A percentile compares a stretch with the other conserved stretches of the same genome.
Evolutionary conservation across 768 basidiomycete genomes (phyloP).

Genomic region (Tremella fuciformis): DNA sequence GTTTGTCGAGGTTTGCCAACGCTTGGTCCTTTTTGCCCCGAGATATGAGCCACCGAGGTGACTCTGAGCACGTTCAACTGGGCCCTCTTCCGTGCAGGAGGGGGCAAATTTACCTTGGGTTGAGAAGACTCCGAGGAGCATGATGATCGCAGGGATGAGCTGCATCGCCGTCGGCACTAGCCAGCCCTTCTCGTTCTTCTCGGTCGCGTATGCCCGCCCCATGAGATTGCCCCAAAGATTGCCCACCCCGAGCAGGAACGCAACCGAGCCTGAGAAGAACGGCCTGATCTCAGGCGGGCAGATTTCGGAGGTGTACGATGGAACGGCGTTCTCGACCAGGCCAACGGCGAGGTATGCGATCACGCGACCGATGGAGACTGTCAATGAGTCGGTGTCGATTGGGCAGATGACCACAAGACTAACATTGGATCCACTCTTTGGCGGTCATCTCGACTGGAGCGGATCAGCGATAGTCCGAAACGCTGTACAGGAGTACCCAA

Average conservation of each 20-base stretch:
- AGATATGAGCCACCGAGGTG: constrained; percentile 51
- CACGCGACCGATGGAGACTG: constrained; percentile 14
- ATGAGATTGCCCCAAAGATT: constrained; percentile 22
- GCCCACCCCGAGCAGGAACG: constrained; percentile 5
- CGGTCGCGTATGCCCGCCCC: constrained; percentile 21
- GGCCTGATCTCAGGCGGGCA: constrained; percentile 21
- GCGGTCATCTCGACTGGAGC: constrained; percentile 16
- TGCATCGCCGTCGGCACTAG: constrained; percentile 43
- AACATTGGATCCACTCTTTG: constrained; percentile 17
- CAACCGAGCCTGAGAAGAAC: constrained; percentile 21
- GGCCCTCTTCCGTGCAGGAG: too few species aligned
- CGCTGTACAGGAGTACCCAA: too few species aligned
- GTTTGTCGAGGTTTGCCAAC: constrained; percentile 11
- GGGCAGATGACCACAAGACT: too few species aligned
- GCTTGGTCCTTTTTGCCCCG: constrained; percentile 30
- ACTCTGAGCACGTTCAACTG: constrained; percentile 32
- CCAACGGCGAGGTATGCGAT: constrained; percentile 28
- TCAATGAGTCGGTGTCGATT: neutral
- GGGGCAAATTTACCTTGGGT: constrained; percentile 5
- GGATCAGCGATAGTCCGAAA: neutral
- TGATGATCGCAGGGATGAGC: constrained; percentile 26
- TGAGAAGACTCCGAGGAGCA: constrained; percentile 15
- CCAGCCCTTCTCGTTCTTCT: constrained; percentile 19
- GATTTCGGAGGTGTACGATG: constrained; percentile 29
- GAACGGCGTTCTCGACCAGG: constrained; percentile 21